Conservation (phyloP, 2,329 filamentous ascomycete genomes). For the Sarocladium oryzae region DNA sequence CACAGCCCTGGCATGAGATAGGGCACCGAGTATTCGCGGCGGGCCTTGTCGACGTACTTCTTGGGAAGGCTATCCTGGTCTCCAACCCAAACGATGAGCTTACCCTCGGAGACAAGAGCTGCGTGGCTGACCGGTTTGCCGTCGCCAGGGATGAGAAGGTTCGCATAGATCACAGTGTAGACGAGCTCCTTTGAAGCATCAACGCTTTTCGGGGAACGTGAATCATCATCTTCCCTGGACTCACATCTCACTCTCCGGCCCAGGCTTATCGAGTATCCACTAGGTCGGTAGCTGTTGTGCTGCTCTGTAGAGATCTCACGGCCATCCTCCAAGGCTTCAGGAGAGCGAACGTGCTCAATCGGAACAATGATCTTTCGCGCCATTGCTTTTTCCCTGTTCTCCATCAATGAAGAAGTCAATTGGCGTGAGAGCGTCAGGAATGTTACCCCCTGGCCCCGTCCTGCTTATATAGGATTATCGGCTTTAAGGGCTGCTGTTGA, state of each 20-base stretch:
- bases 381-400: background rate
- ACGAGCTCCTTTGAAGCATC: conserved; percentile 18
- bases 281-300: background rate
- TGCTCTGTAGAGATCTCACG: background rate
- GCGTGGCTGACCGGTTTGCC: conserved; percentile 25
- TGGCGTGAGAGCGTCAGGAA: no score
- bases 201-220: background rate
- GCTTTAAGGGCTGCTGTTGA: no score
- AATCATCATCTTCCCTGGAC: background rate
- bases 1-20: conserved; percentile 46
- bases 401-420: no score
- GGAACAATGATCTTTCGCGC: background rate
- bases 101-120: conserved; percentile 29
- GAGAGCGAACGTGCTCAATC: background rate
- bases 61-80: conserved; percentile 19
- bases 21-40: conserved; percentile 26
- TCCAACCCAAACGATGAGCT: conserved; percentile 33
- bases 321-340: background rate
- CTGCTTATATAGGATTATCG: no score
- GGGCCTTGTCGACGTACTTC: conserved; percentile 21
- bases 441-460: no score
- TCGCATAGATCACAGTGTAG: conserved; percentile 27
- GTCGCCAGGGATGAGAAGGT: conserved; percentile 30
- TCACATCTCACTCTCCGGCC: background rate
- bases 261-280: background rate